Base-by-base conservation (phyloP, 208 protist genomes). In the Angomonas deanei region DNA sequence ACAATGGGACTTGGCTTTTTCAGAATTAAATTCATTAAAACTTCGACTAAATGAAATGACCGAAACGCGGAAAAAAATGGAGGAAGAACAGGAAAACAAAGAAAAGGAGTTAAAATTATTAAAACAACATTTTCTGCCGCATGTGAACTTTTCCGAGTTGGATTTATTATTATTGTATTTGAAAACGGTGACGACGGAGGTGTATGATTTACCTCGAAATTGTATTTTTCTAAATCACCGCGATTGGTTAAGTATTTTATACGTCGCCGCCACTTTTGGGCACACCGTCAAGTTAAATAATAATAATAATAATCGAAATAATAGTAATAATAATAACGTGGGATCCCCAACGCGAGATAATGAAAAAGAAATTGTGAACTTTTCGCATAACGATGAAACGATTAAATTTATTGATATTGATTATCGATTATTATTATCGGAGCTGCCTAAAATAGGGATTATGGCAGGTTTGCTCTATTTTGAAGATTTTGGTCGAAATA, bases 171-270 rank as follows among this genome's bases (percentile, higher is more conserved):
- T 79, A 23, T 46, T 82, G 19, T 91, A 91, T 66, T 57, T 94
- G 31, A 61, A 76, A 49, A 82, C 82, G 21, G 73, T 65, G 17
- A 57, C 89, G 34, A 61, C 75, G 34, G 74, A 84, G 19, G 67
- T 78, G 0, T 68, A 75, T 21, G 88, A 94, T 30, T 27, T 91
- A 17, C 80, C 79, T 26, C 47, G 80, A 21, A 38, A 53, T 19
- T 69, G 74, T n/a, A 57, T 78, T 48, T 78, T 80, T 28, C 61
- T 91, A 3, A 65, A 72, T 66, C 61, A 61, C 6, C 48, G 54
- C 10, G 85, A 91, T 61, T 94, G 88, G 84, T 70, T 91, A n/a
- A 68, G 79, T 2, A 64, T 83, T 61, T 57, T 88, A 2, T 42
- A 42, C 36, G 36, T 42, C 36, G 36, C 36, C 36, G 36, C 36